Evolutionary conservation across 2,329 filamentous ascomycete genomes (phyloP).

Genomic region (Alternaria gansuensis): DNA sequence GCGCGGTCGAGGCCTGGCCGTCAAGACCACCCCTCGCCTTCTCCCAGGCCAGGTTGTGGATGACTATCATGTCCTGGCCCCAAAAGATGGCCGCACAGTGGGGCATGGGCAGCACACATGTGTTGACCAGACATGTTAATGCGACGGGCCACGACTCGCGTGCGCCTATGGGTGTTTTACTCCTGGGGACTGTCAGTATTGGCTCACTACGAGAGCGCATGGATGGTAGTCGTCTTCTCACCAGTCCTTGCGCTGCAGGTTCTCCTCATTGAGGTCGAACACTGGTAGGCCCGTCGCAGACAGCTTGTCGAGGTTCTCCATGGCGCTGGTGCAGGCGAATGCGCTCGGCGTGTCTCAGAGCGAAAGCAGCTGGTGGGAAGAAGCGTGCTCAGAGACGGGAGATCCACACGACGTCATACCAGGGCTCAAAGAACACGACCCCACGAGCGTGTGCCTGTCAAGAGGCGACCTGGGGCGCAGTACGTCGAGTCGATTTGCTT

Average conservation of each 20-base stretch:
- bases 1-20: constrained; percentile 50
- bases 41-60: constrained; percentile 56
- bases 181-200: constrained; percentile 30
- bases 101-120: constrained; percentile 53
- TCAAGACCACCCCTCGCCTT: constrained; percentile 45
- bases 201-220: not conserved
- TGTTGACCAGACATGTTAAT: constrained; percentile 44
- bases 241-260: constrained; percentile 42
- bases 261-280: constrained; percentile 45
- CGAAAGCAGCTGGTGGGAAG: constrained; percentile 15
- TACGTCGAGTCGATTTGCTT: constrained; percentile 2
- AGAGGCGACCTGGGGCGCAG: constrained; percentile 1
- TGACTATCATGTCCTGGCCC: constrained; percentile 50
- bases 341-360: constrained; percentile 10
- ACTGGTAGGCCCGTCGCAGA: constrained; percentile 43
- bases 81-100: constrained; percentile 57
- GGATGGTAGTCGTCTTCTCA: constrained; percentile 17
- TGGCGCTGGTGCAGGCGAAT: constrained; percentile 13
- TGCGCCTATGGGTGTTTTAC: constrained; percentile 44
- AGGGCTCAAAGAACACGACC: constrained; percentile 8
- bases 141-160: constrained; percentile 49
- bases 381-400: constrained; percentile 15
- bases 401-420: constrained; percentile 22
- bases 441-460: constrained; percentile 13
- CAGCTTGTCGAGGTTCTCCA: constrained; percentile 44